Conservation (phyloP, 495 filamentous ascomycete genomes). For the Trichoderma orchidacearum region DNA sequence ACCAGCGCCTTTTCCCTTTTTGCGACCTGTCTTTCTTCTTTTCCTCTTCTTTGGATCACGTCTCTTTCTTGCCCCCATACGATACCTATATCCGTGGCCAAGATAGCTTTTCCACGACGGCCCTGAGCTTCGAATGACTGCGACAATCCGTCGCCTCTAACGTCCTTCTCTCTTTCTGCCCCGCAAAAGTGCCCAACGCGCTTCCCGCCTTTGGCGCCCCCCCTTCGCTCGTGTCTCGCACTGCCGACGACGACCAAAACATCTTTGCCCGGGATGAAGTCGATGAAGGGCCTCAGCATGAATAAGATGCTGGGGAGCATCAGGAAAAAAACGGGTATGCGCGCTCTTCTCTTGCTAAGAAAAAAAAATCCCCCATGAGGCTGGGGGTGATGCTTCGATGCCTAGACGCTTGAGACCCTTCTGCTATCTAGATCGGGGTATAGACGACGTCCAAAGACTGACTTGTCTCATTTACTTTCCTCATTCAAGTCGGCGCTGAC, state of each 20-base stretch:
- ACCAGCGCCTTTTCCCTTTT: too few species aligned
- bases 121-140: neutral
- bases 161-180: neutral
- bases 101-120: too few species aligned
- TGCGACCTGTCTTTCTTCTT: too few species aligned
- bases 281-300: constrained; percentile 33
- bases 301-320: constrained; percentile 41
- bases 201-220: neutral
- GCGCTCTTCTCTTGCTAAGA: neutral
- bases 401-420: too few species aligned
- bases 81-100: neutral
- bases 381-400: too few species aligned
- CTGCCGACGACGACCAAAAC: neutral
- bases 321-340: constrained; percentile 19
- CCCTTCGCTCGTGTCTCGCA: neutral
- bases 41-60: too few species aligned
- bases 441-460: too few species aligned
- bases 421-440: too few species aligned
- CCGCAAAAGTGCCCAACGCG: neutral
- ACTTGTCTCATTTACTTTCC: too few species aligned
- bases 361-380: too few species aligned
- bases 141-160: neutral
- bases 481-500: neutral
- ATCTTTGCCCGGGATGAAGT: constrained; percentile 2
- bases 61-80: too few species aligned